Evolutionary conservation across 2,329 filamentous ascomycete species (phyloP).

Genomic region (Phoma sp.): DNA sequence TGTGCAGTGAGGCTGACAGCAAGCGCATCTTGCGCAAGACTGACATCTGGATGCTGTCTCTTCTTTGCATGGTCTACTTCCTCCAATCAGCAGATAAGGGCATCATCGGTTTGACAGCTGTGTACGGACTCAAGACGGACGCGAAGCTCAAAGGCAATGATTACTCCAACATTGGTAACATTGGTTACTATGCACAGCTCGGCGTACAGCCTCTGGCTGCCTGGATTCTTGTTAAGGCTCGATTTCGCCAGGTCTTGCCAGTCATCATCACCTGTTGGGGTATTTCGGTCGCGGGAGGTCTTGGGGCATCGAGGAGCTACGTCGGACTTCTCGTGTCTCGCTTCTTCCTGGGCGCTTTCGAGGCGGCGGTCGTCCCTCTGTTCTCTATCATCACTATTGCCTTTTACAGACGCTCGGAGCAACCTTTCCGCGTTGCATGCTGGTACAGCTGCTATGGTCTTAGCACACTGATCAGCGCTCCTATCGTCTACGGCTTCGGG

Average conservation of each 20-base stretch:
- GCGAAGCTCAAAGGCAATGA: constrained; percentile 51
- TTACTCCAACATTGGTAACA: constrained; percentile 56
- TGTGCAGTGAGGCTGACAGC: constrained; percentile 29
- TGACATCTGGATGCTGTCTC: constrained; percentile 29
- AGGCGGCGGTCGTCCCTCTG: constrained; percentile 32
- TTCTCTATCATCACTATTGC: constrained; percentile 37
- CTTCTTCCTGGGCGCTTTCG: constrained; percentile 34
- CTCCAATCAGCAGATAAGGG: constrained; percentile 57
- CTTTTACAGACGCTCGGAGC: constrained; percentile 31
- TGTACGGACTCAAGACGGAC: constrained; percentile 56
- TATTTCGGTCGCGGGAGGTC: constrained; percentile 32
- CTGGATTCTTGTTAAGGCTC: constrained; percentile 55
- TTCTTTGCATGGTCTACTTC: constrained; percentile 35
- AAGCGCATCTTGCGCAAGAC: constrained; percentile 32
- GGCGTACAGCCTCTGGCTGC: constrained; percentile 59
- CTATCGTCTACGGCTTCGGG: constrained; percentile 67
- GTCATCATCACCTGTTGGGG: constrained; percentile 57
- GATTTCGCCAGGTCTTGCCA: constrained; percentile 28
- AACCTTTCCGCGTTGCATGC: constrained; percentile 45
- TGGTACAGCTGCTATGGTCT: constrained; percentile 72
- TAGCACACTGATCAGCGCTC: constrained; percentile 63
- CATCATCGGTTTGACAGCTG: constrained; percentile 55
- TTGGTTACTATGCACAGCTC: constrained; percentile 60
- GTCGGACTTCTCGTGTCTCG: constrained; percentile 28
- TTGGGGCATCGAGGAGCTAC: constrained; percentile 27